Conservation (phyloP, 1,139 yeast species). For the Cylindricascospora bacillispora region DNA sequence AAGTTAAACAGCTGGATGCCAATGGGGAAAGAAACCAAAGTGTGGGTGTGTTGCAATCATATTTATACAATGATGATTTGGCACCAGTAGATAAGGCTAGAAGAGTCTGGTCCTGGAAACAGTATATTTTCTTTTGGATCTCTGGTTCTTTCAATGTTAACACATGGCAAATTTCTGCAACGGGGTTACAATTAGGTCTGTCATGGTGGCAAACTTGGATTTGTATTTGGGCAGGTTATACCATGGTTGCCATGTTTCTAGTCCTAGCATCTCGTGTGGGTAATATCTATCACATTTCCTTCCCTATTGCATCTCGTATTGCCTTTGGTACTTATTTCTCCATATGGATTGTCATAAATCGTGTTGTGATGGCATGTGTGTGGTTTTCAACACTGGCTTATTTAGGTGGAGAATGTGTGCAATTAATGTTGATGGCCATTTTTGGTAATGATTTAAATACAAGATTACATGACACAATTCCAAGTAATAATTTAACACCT, state of each 20-base stretch:
- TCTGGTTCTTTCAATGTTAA: conserved; percentile 79
- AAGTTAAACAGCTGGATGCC: conserved; percentile 8
- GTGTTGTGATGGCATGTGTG: conserved; percentile 71
- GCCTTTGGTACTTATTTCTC: conserved; percentile 71
- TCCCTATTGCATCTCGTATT: conserved; percentile 63
- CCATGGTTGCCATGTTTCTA: conserved; percentile 48
- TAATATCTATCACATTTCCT: conserved; percentile 59
- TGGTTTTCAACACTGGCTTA: conserved; percentile 80
- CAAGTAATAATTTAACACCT: conserved; percentile 38
- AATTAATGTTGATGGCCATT: conserved; percentile 53
- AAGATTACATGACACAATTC: conserved; percentile 40
- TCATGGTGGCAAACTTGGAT: conserved; percentile 88
- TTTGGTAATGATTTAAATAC: conserved; percentile 47
- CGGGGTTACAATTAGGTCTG: conserved; percentile 61
- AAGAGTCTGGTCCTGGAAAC: conserved; percentile 71
- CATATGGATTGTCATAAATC: conserved; percentile 63
- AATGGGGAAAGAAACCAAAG: conserved; percentile 4
- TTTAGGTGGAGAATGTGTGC: conserved; percentile 74
- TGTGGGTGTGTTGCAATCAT: conserved; percentile 31
- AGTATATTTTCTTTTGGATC: conserved; percentile 68
- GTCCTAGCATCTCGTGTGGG: conserved; percentile 59
- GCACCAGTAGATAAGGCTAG: conserved; percentile 52
- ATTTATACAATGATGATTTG: conserved; percentile 58
- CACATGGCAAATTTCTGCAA: conserved; percentile 84
- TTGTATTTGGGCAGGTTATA: conserved; percentile 68